Conservation (phyloP, 495 filamentous ascomycete genomes). For the Margaritispora aquatica region DNA sequence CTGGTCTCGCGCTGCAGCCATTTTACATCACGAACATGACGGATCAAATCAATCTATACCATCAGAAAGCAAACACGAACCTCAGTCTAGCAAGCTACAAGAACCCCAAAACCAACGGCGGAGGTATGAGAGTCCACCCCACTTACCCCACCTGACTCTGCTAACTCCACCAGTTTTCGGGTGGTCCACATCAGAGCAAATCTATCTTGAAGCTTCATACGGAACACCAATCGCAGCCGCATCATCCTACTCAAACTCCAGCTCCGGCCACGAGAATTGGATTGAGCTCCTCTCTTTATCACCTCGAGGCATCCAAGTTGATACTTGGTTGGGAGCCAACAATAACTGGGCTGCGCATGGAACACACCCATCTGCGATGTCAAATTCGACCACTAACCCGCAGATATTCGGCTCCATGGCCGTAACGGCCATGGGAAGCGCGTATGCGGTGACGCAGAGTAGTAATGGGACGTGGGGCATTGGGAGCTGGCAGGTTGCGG, state of each 20-base stretch:
- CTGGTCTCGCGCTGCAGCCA: slow-evolving; percentile 23
- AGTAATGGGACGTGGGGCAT: slow-evolving; percentile 13
- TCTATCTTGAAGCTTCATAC: slow-evolving; percentile 5
- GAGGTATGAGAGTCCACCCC: slow-evolving; percentile 2
- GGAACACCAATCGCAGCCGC: slow-evolving; percentile 20
- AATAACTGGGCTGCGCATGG: slow-evolving; percentile 16
- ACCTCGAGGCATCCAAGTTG: slow-evolving; percentile 16
- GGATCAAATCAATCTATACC: slow-evolving; percentile 22
- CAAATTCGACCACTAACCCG: slow-evolving; percentile 15
- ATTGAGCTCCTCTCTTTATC: slow-evolving; percentile 20
- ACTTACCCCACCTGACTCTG: background rate
- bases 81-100: slow-evolving; percentile 16
- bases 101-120: background rate
- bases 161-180: slow-evolving; percentile 5
- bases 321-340: slow-evolving; percentile 19
- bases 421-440: slow-evolving; percentile 18
- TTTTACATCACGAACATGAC: background rate
- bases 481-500: slow-evolving; percentile 18
- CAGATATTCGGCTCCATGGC: slow-evolving; percentile 13
- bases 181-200: slow-evolving; percentile 15
- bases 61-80: slow-evolving; percentile 16
- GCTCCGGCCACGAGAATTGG: slow-evolving; percentile 16
- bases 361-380: slow-evolving; percentile 16
- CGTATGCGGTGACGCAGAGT: slow-evolving; percentile 18
- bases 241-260: slow-evolving; percentile 16